These are phyloP conservation scores for Tarenaya hassleriana DNA, from an alignment of 345 rosid genomes.

Conservation along the genomic window DNA sequence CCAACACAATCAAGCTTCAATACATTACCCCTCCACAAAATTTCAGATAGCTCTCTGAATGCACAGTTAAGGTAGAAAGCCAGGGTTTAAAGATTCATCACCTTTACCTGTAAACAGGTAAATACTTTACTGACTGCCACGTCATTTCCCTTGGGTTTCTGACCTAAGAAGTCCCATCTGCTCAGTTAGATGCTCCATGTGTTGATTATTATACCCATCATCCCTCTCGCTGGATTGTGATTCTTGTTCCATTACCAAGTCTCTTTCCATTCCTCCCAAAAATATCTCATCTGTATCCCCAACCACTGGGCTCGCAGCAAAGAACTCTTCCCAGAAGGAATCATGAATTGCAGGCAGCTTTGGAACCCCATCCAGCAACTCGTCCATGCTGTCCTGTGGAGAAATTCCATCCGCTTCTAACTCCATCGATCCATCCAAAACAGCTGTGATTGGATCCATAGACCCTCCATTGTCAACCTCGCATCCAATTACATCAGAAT, in stretches of 20 bases:
- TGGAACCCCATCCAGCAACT: constrained; percentile 38
- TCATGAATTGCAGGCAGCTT: constrained; percentile 56
- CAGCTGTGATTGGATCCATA: constrained; percentile 37
- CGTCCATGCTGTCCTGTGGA: constrained; percentile 37
- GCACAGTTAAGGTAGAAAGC: too few relatives aligned
- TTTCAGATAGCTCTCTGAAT: too few relatives aligned
- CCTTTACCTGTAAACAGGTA: too few relatives aligned
- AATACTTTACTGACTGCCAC: too few relatives aligned
- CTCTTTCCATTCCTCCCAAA: constrained; percentile 38
- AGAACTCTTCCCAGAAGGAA: constrained; percentile 66
- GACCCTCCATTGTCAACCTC: constrained; percentile 37
- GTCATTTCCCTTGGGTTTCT: constrained; percentile 32
- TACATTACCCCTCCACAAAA: too few relatives aligned
- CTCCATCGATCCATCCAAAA: constrained; percentile 31
- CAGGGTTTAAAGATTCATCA: too few relatives aligned
- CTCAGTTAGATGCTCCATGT: constrained; percentile 53
- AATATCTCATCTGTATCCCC: constrained; percentile 50
- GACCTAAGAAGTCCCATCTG: constrained; percentile 75
- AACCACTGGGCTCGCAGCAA: constrained; percentile 34
- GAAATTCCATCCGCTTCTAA: constrained; percentile 35
- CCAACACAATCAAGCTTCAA: too few relatives aligned
- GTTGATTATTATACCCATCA: constrained; percentile 36
- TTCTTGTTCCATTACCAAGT: constrained; percentile 30
- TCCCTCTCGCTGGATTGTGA: constrained; percentile 25
- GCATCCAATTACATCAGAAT: constrained; percentile 36